A percentile compares a stretch with the other conserved stretches of the same genome.
phyloP scores from a whole-genome alignment of 2,329 filamentous ascomycete species.

The Bipolaris victoriae region DNA sequence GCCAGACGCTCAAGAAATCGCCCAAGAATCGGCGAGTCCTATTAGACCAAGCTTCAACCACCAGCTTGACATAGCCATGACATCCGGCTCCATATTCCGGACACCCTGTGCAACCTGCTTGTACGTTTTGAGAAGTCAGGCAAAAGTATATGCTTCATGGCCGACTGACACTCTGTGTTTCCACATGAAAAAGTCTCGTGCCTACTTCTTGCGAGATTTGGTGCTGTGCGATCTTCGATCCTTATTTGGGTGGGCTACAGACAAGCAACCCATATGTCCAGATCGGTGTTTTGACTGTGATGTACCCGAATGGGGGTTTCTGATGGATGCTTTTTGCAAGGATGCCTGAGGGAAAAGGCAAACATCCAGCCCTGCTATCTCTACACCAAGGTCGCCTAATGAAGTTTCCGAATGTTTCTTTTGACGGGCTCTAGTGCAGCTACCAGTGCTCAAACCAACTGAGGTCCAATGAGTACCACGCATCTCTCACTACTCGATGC shows the following conservation, averaged over 20 bases:
- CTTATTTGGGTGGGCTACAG: not conserved
- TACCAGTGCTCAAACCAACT: not conserved
- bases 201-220: not conserved
- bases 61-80: not conserved
- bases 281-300: not conserved
- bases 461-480: not conserved
- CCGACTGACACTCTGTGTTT: not conserved
- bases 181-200: not conserved
- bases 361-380: not conserved
- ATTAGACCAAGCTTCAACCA: not conserved
- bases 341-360: not conserved
- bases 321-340: not conserved
- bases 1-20: constrained; percentile 4
- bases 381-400: not conserved
- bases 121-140: not conserved
- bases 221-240: not conserved
- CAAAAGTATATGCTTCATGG: not conserved
- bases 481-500: not conserved
- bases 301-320: not conserved
- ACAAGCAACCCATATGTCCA: not conserved
- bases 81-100: not conserved
- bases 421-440: not conserved
- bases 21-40: constrained; percentile 1
- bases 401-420: not conserved
- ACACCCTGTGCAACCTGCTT: not conserved